Percentiles rank a stretch among this genome's conserved stretches.
Evolutionary conservation across 2,329 filamentous ascomycete genomes (phyloP).

Genomic region (Colletotrichum coccodes): DNA sequence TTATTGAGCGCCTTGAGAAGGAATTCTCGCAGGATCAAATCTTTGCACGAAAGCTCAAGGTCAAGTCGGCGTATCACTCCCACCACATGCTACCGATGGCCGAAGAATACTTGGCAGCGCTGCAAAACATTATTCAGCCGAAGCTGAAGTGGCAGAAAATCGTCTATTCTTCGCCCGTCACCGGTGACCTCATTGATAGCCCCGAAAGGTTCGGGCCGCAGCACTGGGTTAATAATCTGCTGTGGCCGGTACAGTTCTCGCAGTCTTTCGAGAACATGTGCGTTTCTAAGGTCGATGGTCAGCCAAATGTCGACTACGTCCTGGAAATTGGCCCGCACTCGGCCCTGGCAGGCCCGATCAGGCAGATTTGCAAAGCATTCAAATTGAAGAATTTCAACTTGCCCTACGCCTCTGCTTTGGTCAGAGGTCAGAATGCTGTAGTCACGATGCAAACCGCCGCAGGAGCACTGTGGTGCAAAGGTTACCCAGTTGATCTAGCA

Average conservation of each 20-base stretch:
- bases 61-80: constrained; percentile 27
- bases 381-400: neutral
- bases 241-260: constrained; percentile 11
- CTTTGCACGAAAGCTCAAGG: constrained; percentile 36
- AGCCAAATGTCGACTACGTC: constrained; percentile 44
- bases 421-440: constrained; percentile 3
- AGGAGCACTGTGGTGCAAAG: constrained; percentile 5
- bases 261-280: constrained; percentile 19
- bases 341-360: constrained; percentile 59
- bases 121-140: neutral
- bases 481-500: neutral
- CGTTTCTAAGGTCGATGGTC: too few species aligned
- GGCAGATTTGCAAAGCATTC: constrained; percentile 55
- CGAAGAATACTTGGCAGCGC: neutral
- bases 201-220: constrained; percentile 4
- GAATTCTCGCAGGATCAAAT: constrained; percentile 16
- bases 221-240: constrained; percentile 20
- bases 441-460: constrained; percentile 2
- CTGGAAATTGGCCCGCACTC: constrained; percentile 61
- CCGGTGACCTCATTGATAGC: constrained; percentile 36
- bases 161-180: constrained; percentile 25
- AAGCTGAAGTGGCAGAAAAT: constrained; percentile 41
- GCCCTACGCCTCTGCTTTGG: neutral
- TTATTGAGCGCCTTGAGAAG: constrained; percentile 37
- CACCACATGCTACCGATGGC: constrained; percentile 57